phyloP scores from a whole-genome alignment of 495 filamentous ascomycete genomes.

The Friedmanniomyces simplex region DNA sequence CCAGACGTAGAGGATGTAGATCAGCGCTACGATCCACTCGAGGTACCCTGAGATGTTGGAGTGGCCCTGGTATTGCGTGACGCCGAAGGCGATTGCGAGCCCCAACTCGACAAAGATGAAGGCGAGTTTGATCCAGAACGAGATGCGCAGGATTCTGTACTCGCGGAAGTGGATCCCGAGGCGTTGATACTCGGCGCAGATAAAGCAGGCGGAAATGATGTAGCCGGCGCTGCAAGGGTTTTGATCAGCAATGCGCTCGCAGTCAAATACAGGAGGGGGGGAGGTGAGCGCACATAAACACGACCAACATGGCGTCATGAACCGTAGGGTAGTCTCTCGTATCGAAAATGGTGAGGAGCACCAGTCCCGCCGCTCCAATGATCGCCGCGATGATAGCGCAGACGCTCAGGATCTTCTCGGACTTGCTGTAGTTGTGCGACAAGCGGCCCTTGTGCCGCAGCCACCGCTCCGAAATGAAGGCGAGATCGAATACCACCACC shows the following conservation, averaged over 20 bases:
- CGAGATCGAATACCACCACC: slow-evolving; percentile 73
- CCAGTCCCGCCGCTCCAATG: slow-evolving; percentile 65
- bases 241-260: neutral
- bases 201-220: slow-evolving; percentile 68
- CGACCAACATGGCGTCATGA: slow-evolving; percentile 66
- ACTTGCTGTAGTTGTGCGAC: slow-evolving; percentile 53
- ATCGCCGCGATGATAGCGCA: slow-evolving; percentile 63
- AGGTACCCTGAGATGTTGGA: slow-evolving; percentile 40
- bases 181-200: slow-evolving; percentile 79
- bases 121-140: slow-evolving; percentile 69
- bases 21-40: slow-evolving; percentile 78
- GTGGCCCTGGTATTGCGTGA: slow-evolving; percentile 23
- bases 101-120: slow-evolving; percentile 73
- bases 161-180: slow-evolving; percentile 68
- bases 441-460: slow-evolving; percentile 67
- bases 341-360: slow-evolving; percentile 78
- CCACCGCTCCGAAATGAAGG: slow-evolving; percentile 71
- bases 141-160: slow-evolving; percentile 58
- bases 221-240: slow-evolving; percentile 43
- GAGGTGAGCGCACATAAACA: slow-evolving; percentile 60
- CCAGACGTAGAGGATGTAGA: slow-evolving; percentile 58
- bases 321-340: slow-evolving; percentile 51
- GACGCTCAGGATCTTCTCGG: slow-evolving; percentile 60
- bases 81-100: slow-evolving; percentile 56
- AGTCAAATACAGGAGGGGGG: neutral